Base-by-base conservation (phyloP, 768 basidiomycete species). In the Cystoderma amianthinum region DNA sequence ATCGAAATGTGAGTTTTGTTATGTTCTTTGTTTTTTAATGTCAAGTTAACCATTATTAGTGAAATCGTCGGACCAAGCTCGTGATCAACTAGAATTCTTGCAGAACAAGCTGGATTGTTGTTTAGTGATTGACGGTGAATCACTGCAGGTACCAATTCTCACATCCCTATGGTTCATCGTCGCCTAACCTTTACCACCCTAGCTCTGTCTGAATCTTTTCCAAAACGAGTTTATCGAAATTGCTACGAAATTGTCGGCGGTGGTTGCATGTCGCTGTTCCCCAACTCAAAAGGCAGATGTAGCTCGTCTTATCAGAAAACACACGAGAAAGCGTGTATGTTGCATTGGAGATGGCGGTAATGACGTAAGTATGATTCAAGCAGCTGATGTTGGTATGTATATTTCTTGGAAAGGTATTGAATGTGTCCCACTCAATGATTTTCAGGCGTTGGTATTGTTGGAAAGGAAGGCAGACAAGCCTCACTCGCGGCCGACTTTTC, bases 291-390 rank as follows among this genome's bases (percentile, higher is more conserved):
- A 99, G 61, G 96, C 96, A 7, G 95, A 98, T 56, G 91, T 99
- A 3, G 95, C 96, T 0, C 78, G 91, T 3, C 68, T 99, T 24
- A 98, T 99, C 47, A 83, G 96, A 5, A 70, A 76, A 13, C 82
- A 83, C 56, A 96, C 95, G 2, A 86, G 81, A 64, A 98, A 97
- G 61, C 80, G 95, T 0, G 95, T 99, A 0, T 98, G 95, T 60
- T 98, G 96, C 57, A 98, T 98, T 44, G 96, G 96, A 2, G 96
- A 99, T 64, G 96, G 96, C 23, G 96, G 96, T 3, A 99, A 99
- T 59, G 96, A 99, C 58, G 96, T 99, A 47, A 92, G 89, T 59
- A 99, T 99, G 96, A 99, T 99, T 46, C 96, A 98, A 56, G 96
- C 96, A 1, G 96, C 96, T 2, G 92, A 98, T 54, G 93, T 99